Base-by-base conservation (phyloP, 176 grass and related monocot genomes). In the Tillandsia leiboldiana region DNA sequence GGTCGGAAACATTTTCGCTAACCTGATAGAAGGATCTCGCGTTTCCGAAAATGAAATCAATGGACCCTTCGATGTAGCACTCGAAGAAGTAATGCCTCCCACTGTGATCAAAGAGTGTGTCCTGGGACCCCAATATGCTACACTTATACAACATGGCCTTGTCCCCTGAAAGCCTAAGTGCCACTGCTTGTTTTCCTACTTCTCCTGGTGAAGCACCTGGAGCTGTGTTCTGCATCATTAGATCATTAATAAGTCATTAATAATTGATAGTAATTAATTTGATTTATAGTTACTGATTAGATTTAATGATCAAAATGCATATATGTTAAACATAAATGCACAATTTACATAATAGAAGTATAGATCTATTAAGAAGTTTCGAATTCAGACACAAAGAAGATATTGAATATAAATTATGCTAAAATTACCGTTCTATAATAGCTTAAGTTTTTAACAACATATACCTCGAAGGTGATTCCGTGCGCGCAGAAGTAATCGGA, bases 41-140 rank as follows among this genome's bases (percentile, higher is more conserved):
- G 50, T 87, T 90, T 20, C 89, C 94, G 33, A 99, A 99, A 3
- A 99, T 99, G 81, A 99, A 90, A 67, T 99, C 94, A 2, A 99
- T 99, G 77, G 94, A 99, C n/a, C 94, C 94, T 80, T 99, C 87
- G 79, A 99, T 90, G 56, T 90, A 87, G 72, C 94, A 88, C 51
- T 84, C 62, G 64, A 71, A 85, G 61, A 90, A 72, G 81, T 83
- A 99, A 72, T 99, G 89, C 54, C 94, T 74, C 9, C 94, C 94
- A 51, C 77, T 80, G 71, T 99, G 83, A 82, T 99, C 94, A 66
- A 99, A 99, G 4, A 99, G 82, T 53, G 94, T 99, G 77, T 99
- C 94, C 75, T 99, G 94, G 3, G 89, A 79, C 11, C 94, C 94
- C 80, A 90, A 76, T 28, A 99, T 79, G 61, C 79, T 85, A 82